Percentiles rank a stretch among this genome's conserved stretches.
phyloP scores from a whole-genome alignment of 202 grass and related monocot genomes.

The Sporobolus alterniflorus region DNA sequence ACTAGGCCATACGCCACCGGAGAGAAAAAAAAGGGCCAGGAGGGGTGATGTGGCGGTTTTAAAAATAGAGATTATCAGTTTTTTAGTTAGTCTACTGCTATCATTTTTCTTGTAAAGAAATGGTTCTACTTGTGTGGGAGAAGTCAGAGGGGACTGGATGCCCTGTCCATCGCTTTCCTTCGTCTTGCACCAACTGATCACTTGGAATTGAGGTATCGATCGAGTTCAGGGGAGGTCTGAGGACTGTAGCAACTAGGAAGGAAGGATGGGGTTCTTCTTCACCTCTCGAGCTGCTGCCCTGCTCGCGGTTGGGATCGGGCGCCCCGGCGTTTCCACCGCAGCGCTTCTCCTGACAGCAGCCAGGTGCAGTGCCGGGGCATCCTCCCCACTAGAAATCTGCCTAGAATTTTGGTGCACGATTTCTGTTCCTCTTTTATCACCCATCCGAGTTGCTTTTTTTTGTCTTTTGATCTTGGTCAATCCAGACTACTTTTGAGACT shows the following conservation, averaged over 20 bases:
- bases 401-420: background rate
- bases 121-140: too few relatives aligned
- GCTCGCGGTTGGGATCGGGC: constrained; percentile 23
- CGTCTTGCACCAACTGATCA: constrained; percentile 6
- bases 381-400: background rate
- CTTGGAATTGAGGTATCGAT: background rate
- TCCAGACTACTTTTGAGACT: background rate
- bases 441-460: background rate
- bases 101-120: too few relatives aligned
- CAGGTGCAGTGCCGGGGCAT: constrained; percentile 31
- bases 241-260: background rate
- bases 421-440: background rate
- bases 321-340: constrained; percentile 43
- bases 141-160: too few relatives aligned
- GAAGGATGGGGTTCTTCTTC: constrained; percentile 60
- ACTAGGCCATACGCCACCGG: too few relatives aligned
- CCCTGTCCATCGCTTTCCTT: constrained; percentile 30
- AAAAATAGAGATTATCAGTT: too few relatives aligned
- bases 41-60: too few relatives aligned
- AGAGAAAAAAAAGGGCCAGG: too few relatives aligned
- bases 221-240: constrained; percentile 3
- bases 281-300: constrained; percentile 35
- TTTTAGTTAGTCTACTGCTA: too few relatives aligned
- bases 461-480: background rate
- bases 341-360: constrained; percentile 50